phyloP scores from a whole-genome alignment of 2,329 filamentous ascomycete species.

The Didymella pinodella region DNA sequence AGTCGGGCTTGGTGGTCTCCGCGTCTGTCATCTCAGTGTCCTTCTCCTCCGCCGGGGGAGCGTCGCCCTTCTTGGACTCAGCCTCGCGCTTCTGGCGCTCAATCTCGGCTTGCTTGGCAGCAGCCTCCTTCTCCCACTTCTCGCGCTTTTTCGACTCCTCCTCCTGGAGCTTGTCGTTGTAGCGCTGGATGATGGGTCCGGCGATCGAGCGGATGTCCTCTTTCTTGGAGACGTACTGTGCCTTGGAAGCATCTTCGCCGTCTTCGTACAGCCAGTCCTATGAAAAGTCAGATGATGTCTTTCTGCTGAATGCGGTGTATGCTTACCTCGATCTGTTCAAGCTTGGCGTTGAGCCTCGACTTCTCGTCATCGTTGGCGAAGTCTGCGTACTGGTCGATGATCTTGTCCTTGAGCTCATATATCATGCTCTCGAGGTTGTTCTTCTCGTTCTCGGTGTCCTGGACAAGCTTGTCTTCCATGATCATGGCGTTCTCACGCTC shows the following conservation, averaged over 20 bases:
- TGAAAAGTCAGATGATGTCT: conserved; percentile 20
- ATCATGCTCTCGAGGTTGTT: conserved; percentile 98
- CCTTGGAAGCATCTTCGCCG: conserved; percentile 92
- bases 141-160: conserved; percentile 77
- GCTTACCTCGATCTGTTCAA: conserved; percentile 85
- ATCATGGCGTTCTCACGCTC: conserved; percentile 92
- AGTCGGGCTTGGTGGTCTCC: conserved; percentile 52
- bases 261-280: conserved; percentile 99
- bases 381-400: conserved; percentile 88
- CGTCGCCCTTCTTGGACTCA: conserved; percentile 68
- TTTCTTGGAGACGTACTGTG: conserved; percentile 91
- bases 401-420: conserved; percentile 95
- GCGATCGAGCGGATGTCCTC: conserved; percentile 92
- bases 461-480: conserved; percentile 98
- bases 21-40: conserved; percentile 70
- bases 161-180: conserved; percentile 92
- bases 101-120: conserved; percentile 69
- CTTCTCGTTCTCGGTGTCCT: conserved; percentile 99
- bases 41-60: conserved; percentile 44
- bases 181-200: conserved; percentile 89
- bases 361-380: conserved; percentile 94
- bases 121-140: conserved; percentile 70
- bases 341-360: conserved; percentile 81
- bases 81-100: conserved; percentile 82
- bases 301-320: neutral